phyloP scores from a whole-genome alignment of 23 red algal genomes.

The Chondrus crispus region DNA sequence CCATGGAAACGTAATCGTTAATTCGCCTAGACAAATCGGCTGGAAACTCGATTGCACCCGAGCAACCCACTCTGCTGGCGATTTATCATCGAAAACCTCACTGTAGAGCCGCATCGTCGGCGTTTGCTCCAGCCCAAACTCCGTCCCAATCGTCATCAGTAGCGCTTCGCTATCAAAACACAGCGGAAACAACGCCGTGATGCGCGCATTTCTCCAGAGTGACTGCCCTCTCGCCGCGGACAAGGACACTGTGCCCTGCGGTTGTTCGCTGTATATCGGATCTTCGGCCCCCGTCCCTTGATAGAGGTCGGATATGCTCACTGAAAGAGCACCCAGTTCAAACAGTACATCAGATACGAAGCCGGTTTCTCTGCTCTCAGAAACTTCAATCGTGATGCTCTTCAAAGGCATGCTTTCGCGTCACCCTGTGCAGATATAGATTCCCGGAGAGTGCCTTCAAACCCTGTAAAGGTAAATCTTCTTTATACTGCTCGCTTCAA shows the following conservation, averaged over 20 bases:
- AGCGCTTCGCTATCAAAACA: slow-evolving; percentile 11
- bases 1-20: slow-evolving; percentile 76
- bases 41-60: slow-evolving; percentile 62
- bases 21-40: slow-evolving; percentile 42
- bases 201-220: slow-evolving; percentile 30
- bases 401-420: neutral
- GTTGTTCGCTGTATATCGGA: slow-evolving; percentile 36
- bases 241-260: neutral
- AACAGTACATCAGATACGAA: slow-evolving; percentile 57
- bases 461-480: too few relatives aligned
- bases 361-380: neutral
- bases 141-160: slow-evolving; percentile 31
- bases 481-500: too few relatives aligned
- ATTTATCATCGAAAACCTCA: slow-evolving; percentile 37
- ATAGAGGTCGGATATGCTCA: slow-evolving; percentile 13
- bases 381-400: neutral
- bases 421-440: too few relatives aligned
- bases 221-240: neutral
- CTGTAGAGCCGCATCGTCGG: slow-evolving; percentile 20
- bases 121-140: slow-evolving; percentile 20
- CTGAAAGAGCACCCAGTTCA: slow-evolving; percentile 59
- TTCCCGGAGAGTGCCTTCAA: too few relatives aligned
- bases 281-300: slow-evolving; percentile 19
- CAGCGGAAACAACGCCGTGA: slow-evolving; percentile 36
- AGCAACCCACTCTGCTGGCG: slow-evolving; percentile 63